These are phyloP conservation scores for Trametes elegans DNA, from an alignment of 768 basidiomycete species.

Conservation along the genomic window DNA sequence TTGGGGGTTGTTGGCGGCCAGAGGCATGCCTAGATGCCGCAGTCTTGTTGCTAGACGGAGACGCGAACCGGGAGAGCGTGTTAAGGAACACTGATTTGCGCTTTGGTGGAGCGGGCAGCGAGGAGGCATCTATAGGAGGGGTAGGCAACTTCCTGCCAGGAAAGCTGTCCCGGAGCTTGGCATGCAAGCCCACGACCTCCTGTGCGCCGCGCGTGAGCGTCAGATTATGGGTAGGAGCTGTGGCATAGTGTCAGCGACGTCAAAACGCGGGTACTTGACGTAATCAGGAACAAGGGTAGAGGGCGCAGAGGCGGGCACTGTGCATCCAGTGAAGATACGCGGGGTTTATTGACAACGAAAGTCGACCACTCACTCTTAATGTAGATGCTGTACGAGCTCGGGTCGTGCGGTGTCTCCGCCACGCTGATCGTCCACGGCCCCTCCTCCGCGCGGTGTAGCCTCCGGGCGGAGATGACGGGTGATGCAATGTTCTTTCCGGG, in stretches of 20 bases:
- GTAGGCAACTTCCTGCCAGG: conserved; percentile 55
- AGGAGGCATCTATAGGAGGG: conserved; percentile 57
- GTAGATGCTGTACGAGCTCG: conserved; percentile 76
- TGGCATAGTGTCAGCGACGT: conserved; percentile 29
- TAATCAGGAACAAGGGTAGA: conserved; percentile 6
- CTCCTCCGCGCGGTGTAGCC: conserved; percentile 66
- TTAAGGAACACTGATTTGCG: conserved; percentile 84
- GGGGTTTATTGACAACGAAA: neutral
- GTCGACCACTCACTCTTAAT: conserved; percentile 73
- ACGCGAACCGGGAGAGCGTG: conserved; percentile 80
- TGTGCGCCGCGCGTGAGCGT: conserved; percentile 77
- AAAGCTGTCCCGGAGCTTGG: conserved; percentile 68
- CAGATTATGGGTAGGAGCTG: conserved; percentile 87
- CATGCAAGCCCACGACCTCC: conserved; percentile 81
- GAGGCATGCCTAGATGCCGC: conserved; percentile 38
- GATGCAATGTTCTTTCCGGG: conserved; percentile 27
- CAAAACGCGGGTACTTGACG: conserved; percentile 11
- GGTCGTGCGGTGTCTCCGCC: conserved; percentile 78
- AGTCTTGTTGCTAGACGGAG: conserved; percentile 56
- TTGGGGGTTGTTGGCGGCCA: conserved; percentile 25
- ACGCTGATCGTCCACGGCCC: conserved; percentile 88
- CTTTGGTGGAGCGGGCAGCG: conserved; percentile 56
- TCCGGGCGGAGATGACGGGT: conserved; percentile 30
- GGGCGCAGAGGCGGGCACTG: neutral
- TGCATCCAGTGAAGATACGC: neutral